Conservation (phyloP, 768 basidiomycete genomes). For the Lactifluus echinatus region DNA sequence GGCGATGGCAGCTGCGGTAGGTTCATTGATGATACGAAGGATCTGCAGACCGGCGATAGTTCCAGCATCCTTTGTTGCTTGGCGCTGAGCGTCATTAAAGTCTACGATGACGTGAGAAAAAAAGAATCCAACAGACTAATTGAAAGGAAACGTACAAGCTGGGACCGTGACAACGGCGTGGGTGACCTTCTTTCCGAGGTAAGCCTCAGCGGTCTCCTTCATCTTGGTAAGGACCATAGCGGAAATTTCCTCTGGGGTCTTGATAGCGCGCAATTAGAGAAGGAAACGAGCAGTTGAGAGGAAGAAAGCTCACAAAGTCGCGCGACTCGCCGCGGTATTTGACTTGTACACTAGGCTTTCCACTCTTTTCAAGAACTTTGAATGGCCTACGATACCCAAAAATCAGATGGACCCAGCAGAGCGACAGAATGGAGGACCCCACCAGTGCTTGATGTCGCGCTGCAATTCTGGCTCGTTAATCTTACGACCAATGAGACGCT, state of each 20-base stretch:
- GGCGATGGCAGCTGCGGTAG: conserved; percentile 94
- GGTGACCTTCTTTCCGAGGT: conserved; percentile 91
- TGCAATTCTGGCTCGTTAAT: conserved; percentile 72
- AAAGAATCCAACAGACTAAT: conserved; percentile 1
- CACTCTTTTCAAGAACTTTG: conserved; percentile 64
- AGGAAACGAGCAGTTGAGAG: not conserved
- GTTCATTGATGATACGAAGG: conserved; percentile 97
- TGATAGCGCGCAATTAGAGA: not conserved
- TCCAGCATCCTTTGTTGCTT: conserved; percentile 97
- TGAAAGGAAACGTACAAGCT: conserved; percentile 52
- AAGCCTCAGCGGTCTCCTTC: conserved; percentile 99
- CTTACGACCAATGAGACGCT: conserved; percentile 87
- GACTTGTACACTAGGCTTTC: conserved; percentile 75
- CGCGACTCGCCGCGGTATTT: conserved; percentile 70
- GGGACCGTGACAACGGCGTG: conserved; percentile 98
- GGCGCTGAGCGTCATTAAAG: conserved; percentile 99
- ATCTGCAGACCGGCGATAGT: conserved; percentile 91
- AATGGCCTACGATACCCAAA: conserved; percentile 44
- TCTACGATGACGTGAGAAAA: conserved; percentile 34
- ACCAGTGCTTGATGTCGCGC: conserved; percentile 83
- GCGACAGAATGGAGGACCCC: not conserved
- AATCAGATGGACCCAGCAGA: not conserved
- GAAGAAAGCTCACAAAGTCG: conserved; percentile 58
- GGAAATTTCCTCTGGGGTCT: conserved; percentile 91
- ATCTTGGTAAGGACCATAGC: conserved; percentile 96